These are phyloP conservation scores for Penicillium psychrosexuale DNA, from an alignment of 2,329 filamentous ascomycete species.

Conservation along the genomic window DNA sequence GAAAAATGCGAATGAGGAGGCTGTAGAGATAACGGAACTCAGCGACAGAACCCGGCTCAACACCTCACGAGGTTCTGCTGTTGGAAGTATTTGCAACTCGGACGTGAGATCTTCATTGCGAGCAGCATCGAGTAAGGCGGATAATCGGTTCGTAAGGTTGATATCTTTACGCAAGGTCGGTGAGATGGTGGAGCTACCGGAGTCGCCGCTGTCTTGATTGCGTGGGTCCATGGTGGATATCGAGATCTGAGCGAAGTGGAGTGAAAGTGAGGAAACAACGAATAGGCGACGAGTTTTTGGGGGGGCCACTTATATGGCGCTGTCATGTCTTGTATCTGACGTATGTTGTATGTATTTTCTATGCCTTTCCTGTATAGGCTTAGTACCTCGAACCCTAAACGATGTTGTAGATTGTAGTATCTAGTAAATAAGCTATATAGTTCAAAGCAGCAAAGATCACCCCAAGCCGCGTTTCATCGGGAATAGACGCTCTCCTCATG, in stretches of 20 bases:
- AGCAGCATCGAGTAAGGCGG: neutral
- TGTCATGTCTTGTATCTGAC: too few species aligned
- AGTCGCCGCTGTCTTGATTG: neutral
- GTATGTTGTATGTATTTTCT: too few species aligned
- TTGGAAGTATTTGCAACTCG: too few species aligned
- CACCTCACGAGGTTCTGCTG: neutral
- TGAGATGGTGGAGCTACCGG: neutral
- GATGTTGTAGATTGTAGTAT: too few species aligned
- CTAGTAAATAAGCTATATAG: neutral
- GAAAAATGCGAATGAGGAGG: neutral
- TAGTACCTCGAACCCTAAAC: too few species aligned
- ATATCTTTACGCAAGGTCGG: neutral
- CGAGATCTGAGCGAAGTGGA: too few species aligned
- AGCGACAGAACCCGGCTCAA: neutral
- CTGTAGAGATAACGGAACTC: neutral
- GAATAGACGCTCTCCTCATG: slow-evolving; percentile 31
- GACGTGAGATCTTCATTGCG: neutral
- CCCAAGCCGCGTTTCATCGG: slow-evolving; percentile 15
- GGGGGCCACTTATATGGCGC: too few species aligned
- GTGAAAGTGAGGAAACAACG: too few species aligned
- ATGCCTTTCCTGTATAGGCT: too few species aligned
- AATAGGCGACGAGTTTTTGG: too few species aligned
- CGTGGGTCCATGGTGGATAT: neutral
- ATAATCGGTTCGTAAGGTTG: neutral
- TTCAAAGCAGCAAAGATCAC: slow-evolving; percentile 21